Conservation (phyloP, 805 yeast genomes). For the Priceomyces castillae region DNA sequence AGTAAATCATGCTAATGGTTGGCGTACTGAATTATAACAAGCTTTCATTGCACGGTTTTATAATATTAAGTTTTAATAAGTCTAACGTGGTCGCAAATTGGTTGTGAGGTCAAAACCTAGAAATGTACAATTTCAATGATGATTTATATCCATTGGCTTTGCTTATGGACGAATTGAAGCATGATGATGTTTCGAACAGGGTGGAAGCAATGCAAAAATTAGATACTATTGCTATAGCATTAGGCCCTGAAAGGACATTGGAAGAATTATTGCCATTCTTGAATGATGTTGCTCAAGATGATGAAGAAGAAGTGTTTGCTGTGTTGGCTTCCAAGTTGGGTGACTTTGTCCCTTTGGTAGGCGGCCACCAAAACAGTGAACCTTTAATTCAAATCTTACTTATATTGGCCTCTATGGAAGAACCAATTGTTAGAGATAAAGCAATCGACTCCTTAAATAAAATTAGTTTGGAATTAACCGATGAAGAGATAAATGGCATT, state of each 20-base stretch:
- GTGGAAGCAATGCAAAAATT: conserved; percentile 92
- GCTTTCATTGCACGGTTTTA: background rate
- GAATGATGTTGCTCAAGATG: conserved; percentile 88
- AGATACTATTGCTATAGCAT: conserved; percentile 90
- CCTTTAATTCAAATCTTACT: conserved; percentile 64
- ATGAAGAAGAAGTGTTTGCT: conserved; percentile 96
- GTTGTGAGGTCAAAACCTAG: conserved; percentile 1
- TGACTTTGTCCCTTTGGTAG: conserved; percentile 81
- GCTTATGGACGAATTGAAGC: conserved; percentile 94
- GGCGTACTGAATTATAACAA: background rate
- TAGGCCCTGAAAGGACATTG: conserved; percentile 91
- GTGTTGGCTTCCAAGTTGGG: conserved; percentile 90
- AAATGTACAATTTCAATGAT: conserved; percentile 43
- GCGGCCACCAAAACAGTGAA: conserved; percentile 64
- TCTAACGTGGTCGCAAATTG: background rate
- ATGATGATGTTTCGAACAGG: conserved; percentile 91
- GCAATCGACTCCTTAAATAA: conserved; percentile 84
- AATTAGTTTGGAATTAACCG: conserved; percentile 60
- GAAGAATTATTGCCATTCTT: conserved; percentile 87
- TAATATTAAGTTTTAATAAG: background rate
- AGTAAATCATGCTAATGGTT: background rate
- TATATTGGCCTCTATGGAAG: conserved; percentile 87
- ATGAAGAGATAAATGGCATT: conserved; percentile 60
- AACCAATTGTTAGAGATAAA: conserved; percentile 91
- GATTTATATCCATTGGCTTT: conserved; percentile 92